Base-by-base conservation (phyloP, 2,329 filamentous ascomycete genomes). In the Diaporthe destruens region DNA sequence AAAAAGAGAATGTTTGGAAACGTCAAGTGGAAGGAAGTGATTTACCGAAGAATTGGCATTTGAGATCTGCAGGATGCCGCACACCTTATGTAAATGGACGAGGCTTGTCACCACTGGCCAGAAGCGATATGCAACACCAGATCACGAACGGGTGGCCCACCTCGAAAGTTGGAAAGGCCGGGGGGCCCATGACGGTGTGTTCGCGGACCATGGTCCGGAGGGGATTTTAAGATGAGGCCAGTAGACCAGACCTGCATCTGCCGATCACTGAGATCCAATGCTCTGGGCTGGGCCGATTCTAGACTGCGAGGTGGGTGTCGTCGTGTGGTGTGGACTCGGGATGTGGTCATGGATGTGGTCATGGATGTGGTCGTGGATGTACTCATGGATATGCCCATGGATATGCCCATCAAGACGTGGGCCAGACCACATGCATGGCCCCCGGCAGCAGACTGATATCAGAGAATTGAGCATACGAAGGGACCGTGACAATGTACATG, bases 211-310 rank as follows among this genome's bases (percentile, higher is more conserved):
- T 23, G 68, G 39, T 25, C 59, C 69, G 56, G 47, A 39, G 23
- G 34, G 16, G 42, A 47, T 53, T 65, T 55, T 65, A 54, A 75
- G 56, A 73, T 75, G 73, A 75, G 73, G 71, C 73, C 73, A 57
- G 47, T 34, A 59, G 61, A 59, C 25, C 23, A 65, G 73, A 63
- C 73, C 69, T 59, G 49, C 61, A 36, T 47, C 16, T 69, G 67
- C 44, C 67, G 71, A 73, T 65, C 71, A 18, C 69, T 69, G 73
- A 70, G 68, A 65, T 55, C 73, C 73, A 74, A 74, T 74, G 68
- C 73, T 70, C 47, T 73, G 63, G 59, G 29, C 51, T 42, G 23
- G 57, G 68, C 67, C 71, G 55, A 55, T 67, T 70, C 69, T 73
- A 68, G 69, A 66, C 66, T 8, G 29, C 61, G 34, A 47, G 25